phyloP scores from a whole-genome alignment of 495 filamentous ascomycete genomes.

The Aspergillus asperescens region DNA sequence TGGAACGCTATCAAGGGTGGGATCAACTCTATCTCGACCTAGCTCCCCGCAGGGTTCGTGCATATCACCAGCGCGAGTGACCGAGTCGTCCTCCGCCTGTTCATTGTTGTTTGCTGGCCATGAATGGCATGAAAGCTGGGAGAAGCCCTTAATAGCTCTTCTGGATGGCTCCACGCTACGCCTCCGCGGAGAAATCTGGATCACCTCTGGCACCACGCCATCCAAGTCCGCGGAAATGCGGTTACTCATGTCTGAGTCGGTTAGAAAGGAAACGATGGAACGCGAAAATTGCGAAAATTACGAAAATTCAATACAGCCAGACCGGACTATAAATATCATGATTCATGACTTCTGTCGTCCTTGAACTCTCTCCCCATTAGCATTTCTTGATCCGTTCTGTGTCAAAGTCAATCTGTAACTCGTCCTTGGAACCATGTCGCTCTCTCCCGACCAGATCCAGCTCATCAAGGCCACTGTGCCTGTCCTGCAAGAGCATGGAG shows the following conservation, averaged over 20 bases:
- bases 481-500: conserved; percentile 59
- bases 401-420: neutral
- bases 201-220: neutral
- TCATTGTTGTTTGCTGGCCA: neutral
- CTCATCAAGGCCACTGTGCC: conserved; percentile 44
- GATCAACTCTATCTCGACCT: neutral
- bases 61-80: too few species aligned
- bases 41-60: neutral
- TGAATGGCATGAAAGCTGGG: neutral
- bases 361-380: neutral
- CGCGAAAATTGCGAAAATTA: too few species aligned
- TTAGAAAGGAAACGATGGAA: too few species aligned
- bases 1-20: neutral
- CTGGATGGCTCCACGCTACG: neutral
- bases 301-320: neutral
- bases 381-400: neutral
- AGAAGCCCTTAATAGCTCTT: neutral
- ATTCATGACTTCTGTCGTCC: neutral
- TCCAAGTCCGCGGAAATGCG: conserved; percentile 3
- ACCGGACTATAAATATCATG: neutral
- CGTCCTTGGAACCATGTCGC: conserved; percentile 16
- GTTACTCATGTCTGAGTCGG: neutral
- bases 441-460: conserved; percentile 30
- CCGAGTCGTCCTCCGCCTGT: neutral
- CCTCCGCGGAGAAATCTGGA: conserved; percentile 8